These are phyloP conservation scores for Ceratocystis ficicola DNA, from an alignment of 2,329 filamentous ascomycete genomes.

Conservation along the genomic window DNA sequence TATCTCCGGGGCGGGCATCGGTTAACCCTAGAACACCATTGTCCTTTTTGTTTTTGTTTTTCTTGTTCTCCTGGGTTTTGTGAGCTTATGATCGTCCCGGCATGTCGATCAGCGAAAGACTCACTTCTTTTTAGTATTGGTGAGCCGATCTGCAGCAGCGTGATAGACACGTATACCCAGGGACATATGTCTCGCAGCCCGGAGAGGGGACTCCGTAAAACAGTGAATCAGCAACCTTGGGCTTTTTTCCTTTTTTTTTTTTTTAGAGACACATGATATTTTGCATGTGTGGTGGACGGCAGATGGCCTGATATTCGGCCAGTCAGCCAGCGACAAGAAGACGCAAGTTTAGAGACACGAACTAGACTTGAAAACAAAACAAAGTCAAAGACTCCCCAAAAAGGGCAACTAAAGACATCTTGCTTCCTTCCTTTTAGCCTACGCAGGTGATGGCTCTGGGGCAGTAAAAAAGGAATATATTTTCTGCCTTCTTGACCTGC, in stretches of 20 bases:
- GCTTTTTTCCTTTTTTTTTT: background rate
- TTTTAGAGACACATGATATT: background rate
- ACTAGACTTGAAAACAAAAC: no score
- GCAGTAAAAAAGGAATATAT: constrained; percentile 4
- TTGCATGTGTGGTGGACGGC: no score
- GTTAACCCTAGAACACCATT: background rate
- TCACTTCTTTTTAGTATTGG: background rate
- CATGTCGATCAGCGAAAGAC: background rate
- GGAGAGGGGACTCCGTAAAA: no score
- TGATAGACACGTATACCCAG: no score
- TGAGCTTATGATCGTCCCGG: constrained; percentile 4
- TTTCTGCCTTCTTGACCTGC: background rate
- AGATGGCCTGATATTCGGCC: no score
- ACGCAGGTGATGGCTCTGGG: no score
- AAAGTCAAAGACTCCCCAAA: background rate
- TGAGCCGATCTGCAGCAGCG: background rate
- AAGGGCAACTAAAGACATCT: background rate
- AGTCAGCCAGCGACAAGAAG: no score
- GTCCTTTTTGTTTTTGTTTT: background rate
- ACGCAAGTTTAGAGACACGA: no score
- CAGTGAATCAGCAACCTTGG: no score
- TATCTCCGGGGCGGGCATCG: background rate
- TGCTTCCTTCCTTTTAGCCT: no score
- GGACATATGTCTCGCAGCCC: no score
- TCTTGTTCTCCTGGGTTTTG: background rate